Evolutionary conservation across 169 alveolate species (phyloP), one percentile per base, ranked within the genome.

Genomic region (Plasmodium relictum): DNA sequence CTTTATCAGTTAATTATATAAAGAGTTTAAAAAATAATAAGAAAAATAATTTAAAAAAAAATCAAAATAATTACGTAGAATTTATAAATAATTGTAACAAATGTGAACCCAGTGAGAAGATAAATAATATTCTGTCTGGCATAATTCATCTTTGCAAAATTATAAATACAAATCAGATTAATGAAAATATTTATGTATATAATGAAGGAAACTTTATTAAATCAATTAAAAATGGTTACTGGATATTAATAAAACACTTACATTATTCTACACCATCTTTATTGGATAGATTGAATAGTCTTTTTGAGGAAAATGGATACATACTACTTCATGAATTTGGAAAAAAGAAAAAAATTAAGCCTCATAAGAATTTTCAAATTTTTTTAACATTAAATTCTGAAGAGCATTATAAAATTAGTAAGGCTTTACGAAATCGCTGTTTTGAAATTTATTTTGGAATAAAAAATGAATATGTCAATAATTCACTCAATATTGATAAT

Each of bases 251-350:
- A 63, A 97, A 95, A 62, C 96, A 97, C 78, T 95, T 96, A 26
- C 97, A 98, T 91, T 92, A 95, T 69, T 95, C 98, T 74, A 93
- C 96, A 20, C 96, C 99, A 3, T 97, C 99, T 16, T 95, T 98
- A 37, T 80, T 98, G 44, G 99, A 98, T 78, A 94, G 99, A 71
- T 73, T 97, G 31, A 98, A 98, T 86, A 95, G 99, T 18, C 78
- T 97, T 24, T 89, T 98, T 54, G 99, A 98, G 91, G 98, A 95
- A 86, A 97, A 88, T 22, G 95, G 92, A 12, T 58, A 71, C 48
- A 76, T 96, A 56, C 80, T 92, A 22, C 61, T 95, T 22, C 95
- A 94, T 58, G 93, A 95, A 16, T 95, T 94, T 24, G 95, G 96
- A 31, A 95, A 95, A 91, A 93, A 94, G 70, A 94, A 97, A 73